Conservation (phyloP, 1,284 basidiomycete genomes). For the Ceratobasidium sp. region DNA sequence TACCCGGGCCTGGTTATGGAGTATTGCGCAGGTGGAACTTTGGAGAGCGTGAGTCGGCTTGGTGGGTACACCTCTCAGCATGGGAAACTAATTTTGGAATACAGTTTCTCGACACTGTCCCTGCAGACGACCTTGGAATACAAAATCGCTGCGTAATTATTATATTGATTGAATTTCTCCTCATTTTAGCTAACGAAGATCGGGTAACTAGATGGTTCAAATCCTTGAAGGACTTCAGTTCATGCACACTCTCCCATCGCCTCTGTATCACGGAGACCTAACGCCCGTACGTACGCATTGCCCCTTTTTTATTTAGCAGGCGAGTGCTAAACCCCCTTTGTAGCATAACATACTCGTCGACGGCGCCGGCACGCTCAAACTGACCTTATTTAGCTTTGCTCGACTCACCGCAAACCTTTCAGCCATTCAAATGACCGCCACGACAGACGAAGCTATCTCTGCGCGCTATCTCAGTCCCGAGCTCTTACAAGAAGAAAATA, state of each 20-base stretch:
- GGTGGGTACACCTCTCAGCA: too few species aligned
- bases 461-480: slow-evolving; percentile 26
- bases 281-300: not conserved
- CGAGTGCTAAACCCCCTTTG: not conserved
- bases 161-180: too few species aligned
- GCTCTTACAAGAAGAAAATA: not conserved
- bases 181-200: not conserved
- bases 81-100: too few species aligned
- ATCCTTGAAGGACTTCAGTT: not conserved
- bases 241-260: slow-evolving; percentile 12
- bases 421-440: not conserved
- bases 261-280: slow-evolving; percentile 7
- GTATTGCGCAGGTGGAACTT: slow-evolving; percentile 2
- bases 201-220: not conserved
- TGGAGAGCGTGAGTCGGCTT: slow-evolving; percentile 2
- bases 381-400: slow-evolving; percentile 19
- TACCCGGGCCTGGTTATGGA: slow-evolving; percentile 21
- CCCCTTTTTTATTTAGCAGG: too few species aligned
- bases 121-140: too few species aligned
- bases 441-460: slow-evolving; percentile 11
- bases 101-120: too few species aligned
- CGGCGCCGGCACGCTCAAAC: not conserved
- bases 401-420: slow-evolving; percentile 2
- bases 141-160: slow-evolving; percentile 2
- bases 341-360: slow-evolving; percentile 16